These are phyloP conservation scores for Lophium mytilinum DNA, from an alignment of 495 filamentous ascomycete species.

Conservation along the genomic window DNA sequence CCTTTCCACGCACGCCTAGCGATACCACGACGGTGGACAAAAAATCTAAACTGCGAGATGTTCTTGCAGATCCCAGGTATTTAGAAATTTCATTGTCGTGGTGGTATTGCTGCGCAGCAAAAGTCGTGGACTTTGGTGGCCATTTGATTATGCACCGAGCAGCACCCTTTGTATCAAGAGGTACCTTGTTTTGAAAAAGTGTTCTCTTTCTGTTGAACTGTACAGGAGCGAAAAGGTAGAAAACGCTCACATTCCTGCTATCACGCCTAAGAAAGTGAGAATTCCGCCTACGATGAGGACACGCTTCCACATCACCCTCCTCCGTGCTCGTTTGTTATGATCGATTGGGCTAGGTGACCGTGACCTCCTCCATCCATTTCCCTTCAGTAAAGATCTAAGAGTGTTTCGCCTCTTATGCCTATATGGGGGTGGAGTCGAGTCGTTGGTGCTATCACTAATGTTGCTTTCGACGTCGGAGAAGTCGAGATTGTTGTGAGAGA, in stretches of 20 bases:
- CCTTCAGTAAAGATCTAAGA: background rate
- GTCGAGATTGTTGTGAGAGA: background rate
- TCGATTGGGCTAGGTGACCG: background rate
- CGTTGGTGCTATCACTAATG: background rate
- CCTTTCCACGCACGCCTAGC: too few species aligned
- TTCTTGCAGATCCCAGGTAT: too few species aligned
- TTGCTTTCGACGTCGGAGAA: background rate
- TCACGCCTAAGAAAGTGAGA: conserved; percentile 5
- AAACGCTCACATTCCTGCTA: conserved; percentile 6
- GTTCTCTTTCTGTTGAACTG: background rate
- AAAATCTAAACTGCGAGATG: too few species aligned
- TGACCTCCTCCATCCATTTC: background rate
- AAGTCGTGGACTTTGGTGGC: too few species aligned
- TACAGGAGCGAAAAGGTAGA: background rate
- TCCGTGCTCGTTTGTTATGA: conserved; percentile 1
- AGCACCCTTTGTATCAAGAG: too few species aligned
- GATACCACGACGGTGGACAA: too few species aligned
- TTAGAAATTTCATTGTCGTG: too few species aligned
- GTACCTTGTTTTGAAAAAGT: too few species aligned
- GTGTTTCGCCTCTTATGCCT: background rate
- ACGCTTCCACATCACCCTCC: background rate
- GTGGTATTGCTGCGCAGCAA: too few species aligned
- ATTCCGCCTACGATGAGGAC: background rate
- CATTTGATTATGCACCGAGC: too few species aligned
- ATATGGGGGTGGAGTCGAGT: background rate